Conservation (phyloP, 2,329 filamentous ascomycete species). For the Penicillium paneum region DNA sequence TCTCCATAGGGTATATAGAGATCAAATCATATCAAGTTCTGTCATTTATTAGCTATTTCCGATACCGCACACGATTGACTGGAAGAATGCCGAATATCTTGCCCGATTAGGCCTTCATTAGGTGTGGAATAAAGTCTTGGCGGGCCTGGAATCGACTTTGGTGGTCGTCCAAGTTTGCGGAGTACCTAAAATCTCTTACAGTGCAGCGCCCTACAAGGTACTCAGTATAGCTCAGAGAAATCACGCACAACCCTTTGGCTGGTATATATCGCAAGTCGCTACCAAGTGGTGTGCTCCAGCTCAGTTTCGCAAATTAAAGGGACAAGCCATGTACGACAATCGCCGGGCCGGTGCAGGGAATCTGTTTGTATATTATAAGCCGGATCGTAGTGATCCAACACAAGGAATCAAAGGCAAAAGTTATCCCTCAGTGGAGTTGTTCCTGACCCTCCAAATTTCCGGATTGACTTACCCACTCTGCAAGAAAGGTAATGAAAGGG, state of each 20-base stretch:
- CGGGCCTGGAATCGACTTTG: neutral
- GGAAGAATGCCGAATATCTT: neutral
- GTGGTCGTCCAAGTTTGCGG: neutral
- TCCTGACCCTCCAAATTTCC: neutral
- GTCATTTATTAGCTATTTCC: no score
- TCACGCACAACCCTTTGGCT: neutral
- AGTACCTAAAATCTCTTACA: neutral
- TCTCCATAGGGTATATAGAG: no score
- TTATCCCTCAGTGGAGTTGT: neutral
- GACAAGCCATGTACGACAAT: no score
- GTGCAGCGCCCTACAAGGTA: neutral
- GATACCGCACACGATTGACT: neutral
- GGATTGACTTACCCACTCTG: neutral
- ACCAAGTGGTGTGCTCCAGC: neutral
- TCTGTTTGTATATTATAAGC: no score
- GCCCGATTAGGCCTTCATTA: neutral
- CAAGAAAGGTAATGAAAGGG: neutral
- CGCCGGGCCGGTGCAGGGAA: no score
- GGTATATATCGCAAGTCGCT: neutral
- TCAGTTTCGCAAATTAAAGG: no score
- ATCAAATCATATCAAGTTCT: no score
- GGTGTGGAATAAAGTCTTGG: neutral
- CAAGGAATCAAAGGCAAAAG: no score
- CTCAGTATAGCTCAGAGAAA: neutral
- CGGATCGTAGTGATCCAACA: no score